Evolutionary conservation across 2,329 filamentous ascomycete species (phyloP), one percentile per base, ranked within the genome.

Genomic region (Lasiodiplodia citricola): DNA sequence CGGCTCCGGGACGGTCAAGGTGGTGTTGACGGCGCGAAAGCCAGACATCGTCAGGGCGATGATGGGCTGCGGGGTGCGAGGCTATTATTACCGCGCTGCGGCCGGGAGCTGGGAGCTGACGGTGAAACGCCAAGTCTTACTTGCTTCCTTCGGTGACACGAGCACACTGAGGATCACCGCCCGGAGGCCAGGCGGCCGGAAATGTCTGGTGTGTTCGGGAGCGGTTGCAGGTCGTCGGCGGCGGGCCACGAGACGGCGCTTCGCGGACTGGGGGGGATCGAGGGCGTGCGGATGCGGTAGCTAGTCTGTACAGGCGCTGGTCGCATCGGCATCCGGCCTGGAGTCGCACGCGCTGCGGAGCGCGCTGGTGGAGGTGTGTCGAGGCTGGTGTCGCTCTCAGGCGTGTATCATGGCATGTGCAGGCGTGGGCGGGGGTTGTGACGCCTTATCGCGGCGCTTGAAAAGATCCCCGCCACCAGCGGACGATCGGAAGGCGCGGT

Each of bases 1-100:
- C 68, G 74, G 75, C 23, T 84, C 80, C 21, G 79, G 79, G 55
- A 80, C 78, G 31, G 82, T 78, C 67, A 87, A 80, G 71, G 81
- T 84, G 70, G 84, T 85, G 78, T 90, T 90, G 76, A 90, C 87
- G 71, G 88, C 85, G 75, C 85, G 83, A 77, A 90, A 90, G 69
- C 85, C 81, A 72, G 87, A 83, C 86, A 89, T 88, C 68, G 68
- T 70, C 52, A 64, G 35, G 68, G 38, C 23, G 52, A 41, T 57
- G 38, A 52, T 58, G 66, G 31, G 58, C 66, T 65, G 66, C 54
- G 65, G 55, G 66, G 58, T 47, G 68, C 52, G 56, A 63, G 67
- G 67, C 67, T 68, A 64, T 68, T 68, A 68, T 68, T 64, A 68
- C 67, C 57, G 57, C 23, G 41, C 23, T 44, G 35, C 57, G 50